phyloP scores from a whole-genome alignment of 2,329 filamentous ascomycete genomes.

The Fusarium begoniae region DNA sequence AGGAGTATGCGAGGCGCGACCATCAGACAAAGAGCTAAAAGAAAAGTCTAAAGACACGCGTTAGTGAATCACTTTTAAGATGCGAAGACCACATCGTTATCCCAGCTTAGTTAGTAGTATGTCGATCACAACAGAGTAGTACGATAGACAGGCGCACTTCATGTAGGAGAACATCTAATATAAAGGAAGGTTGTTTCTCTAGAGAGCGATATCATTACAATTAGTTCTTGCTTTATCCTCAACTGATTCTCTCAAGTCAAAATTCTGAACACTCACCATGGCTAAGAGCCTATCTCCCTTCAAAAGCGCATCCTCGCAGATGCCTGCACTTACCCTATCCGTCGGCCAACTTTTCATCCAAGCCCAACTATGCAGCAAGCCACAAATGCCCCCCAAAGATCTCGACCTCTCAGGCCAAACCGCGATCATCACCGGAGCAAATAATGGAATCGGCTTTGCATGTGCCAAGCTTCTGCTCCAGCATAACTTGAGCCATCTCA shows the following conservation, averaged over 20 bases:
- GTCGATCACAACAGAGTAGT: too few species aligned
- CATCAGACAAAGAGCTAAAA: neutral
- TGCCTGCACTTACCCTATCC: neutral
- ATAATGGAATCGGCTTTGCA: neutral
- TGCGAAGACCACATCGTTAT: neutral
- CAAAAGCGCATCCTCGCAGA: neutral
- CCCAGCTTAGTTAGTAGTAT: neutral
- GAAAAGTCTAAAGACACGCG: rapidly evolving
- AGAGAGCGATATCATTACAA: rapidly evolving
- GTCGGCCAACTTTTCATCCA: neutral
- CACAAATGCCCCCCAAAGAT: neutral
- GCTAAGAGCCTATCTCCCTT: neutral
- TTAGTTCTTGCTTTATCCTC: rapidly evolving
- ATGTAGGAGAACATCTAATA: rapidly evolving
- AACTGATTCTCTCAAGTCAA: rapidly evolving
- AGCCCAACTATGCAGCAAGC: neutral
- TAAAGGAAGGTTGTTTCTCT: neutral
- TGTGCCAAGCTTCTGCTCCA: neutral
- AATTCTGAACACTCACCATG: neutral
- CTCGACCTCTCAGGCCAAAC: neutral
- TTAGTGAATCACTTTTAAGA: neutral
- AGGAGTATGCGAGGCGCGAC: neutral
- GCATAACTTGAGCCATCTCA: neutral
- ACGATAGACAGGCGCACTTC: rapidly evolving
- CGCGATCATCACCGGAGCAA: neutral